phyloP scores from a whole-genome alignment of 2,329 filamentous ascomycete species.

The Talaromyces atroroseus region DNA sequence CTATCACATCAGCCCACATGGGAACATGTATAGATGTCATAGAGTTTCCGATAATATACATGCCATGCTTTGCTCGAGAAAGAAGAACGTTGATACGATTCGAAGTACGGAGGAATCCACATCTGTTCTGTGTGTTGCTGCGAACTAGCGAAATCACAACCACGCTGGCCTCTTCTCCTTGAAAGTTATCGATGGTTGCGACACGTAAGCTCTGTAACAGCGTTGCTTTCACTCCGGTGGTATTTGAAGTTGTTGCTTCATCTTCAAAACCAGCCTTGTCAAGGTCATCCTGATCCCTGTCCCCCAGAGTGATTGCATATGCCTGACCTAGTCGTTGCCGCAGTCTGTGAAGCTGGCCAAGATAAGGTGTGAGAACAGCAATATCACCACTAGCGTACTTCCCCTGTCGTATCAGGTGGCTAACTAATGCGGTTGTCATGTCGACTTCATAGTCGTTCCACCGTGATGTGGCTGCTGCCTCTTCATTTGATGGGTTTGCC shows the following conservation, averaged over 20 bases:
- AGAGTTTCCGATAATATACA: conserved; percentile 66
- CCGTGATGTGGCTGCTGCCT: conserved; percentile 35
- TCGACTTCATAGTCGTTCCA: conserved; percentile 54
- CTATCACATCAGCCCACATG: conserved; percentile 61
- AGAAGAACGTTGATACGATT: conserved; percentile 68
- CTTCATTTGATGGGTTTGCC: conserved; percentile 20
- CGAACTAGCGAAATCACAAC: conserved; percentile 66
- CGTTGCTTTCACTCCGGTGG: conserved; percentile 32
- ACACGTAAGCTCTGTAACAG: conserved; percentile 49
- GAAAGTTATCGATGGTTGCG: conserved; percentile 69
- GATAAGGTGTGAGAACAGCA: conserved; percentile 62
- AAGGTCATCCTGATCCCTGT: conserved; percentile 56
- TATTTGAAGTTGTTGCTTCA: background rate
- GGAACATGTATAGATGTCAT: conserved; percentile 51
- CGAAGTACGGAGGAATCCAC: conserved; percentile 60
- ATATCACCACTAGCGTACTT: conserved; percentile 57
- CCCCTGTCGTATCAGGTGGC: conserved; percentile 62
- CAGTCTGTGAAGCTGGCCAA: conserved; percentile 49
- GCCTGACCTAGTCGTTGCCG: conserved; percentile 32
- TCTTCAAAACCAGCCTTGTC: conserved; percentile 34
- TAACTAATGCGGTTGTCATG: conserved; percentile 59
- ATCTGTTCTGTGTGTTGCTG: conserved; percentile 55
- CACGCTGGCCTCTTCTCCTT: conserved; percentile 69
- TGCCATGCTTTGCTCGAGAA: conserved; percentile 61
- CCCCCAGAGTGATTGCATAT: conserved; percentile 60